A percentile compares a stretch with the other conserved stretches of the same genome.
Conservation (phyloP, 2,329 filamentous ascomycete species). For the Aureobasidium sp. region DNA sequence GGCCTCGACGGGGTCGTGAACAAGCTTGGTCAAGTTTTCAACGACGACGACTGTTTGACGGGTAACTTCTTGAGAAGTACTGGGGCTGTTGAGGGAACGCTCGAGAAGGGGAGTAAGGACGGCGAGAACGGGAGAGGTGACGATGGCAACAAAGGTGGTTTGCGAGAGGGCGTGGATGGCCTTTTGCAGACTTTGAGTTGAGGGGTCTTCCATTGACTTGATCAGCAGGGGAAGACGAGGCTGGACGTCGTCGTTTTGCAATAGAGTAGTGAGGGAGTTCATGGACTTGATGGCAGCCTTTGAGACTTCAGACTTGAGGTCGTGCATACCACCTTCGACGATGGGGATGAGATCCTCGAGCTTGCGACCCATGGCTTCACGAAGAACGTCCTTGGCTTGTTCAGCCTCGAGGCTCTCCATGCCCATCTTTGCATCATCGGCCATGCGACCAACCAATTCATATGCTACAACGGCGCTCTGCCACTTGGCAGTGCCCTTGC, state of each 20-base stretch:
- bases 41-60: constrained; percentile 94
- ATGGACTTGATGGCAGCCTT: constrained; percentile 92
- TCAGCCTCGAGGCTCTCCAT: constrained; percentile 80
- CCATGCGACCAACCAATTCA: constrained; percentile 83
- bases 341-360: constrained; percentile 83
- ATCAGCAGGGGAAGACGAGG: constrained; percentile 87
- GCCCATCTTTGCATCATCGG: constrained; percentile 84
- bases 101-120: constrained; percentile 91
- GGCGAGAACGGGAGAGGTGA: constrained; percentile 90
- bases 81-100: constrained; percentile 84
- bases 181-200: constrained; percentile 80
- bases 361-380: constrained; percentile 83
- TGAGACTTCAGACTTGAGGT: constrained; percentile 77
- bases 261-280: constrained; percentile 78
- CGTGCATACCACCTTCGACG: constrained; percentile 90
- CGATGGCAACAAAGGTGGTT: constrained; percentile 96
- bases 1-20: constrained; percentile 92
- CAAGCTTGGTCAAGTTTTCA: constrained; percentile 96
- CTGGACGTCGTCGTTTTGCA: constrained; percentile 94
- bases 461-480: constrained; percentile 87
- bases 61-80: constrained; percentile 86
- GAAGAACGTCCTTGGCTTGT: constrained; percentile 77
- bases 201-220: constrained; percentile 92
- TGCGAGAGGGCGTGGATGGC: constrained; percentile 94
- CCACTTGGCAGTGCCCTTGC: constrained; percentile 88